A percentile compares a stretch with the other conserved stretches of the same genome.
Conservation (phyloP, 345 rosid genomes). For the Eucalyptus brandiana region DNA sequence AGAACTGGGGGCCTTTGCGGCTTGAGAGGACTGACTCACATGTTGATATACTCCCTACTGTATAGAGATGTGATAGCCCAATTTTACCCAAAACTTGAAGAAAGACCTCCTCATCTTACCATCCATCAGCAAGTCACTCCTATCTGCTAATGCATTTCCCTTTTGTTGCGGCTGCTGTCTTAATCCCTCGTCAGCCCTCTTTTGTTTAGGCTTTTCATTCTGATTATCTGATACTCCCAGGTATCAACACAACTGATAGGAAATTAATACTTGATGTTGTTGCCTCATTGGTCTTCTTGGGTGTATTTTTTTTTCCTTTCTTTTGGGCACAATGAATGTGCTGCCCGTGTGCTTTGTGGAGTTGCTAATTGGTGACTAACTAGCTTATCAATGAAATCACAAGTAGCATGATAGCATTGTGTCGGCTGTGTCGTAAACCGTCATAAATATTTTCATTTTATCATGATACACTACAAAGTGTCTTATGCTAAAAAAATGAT, state of each 20-base stretch:
- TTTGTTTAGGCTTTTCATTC: background rate
- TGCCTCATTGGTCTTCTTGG: background rate
- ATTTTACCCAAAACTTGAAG: background rate
- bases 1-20: background rate
- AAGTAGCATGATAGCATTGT: background rate
- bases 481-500: background rate
- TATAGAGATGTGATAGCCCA: background rate
- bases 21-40: background rate
- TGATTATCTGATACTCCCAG: background rate
- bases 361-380: background rate
- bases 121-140: background rate
- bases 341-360: background rate
- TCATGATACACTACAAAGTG: accelerated
- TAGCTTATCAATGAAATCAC: background rate
- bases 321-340: background rate
- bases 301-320: accelerated
- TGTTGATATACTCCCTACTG: background rate
- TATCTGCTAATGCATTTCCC: background rate
- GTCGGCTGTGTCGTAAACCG: background rate
- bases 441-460: background rate
- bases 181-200: background rate
- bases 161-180: background rate
- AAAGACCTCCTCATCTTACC: background rate
- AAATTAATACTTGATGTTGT: background rate
- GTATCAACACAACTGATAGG: background rate